A percentile compares a stretch with the other conserved stretches of the same genome.
Conservation (phyloP, 768 basidiomycete species). For the Phaffia tasmanica region DNA sequence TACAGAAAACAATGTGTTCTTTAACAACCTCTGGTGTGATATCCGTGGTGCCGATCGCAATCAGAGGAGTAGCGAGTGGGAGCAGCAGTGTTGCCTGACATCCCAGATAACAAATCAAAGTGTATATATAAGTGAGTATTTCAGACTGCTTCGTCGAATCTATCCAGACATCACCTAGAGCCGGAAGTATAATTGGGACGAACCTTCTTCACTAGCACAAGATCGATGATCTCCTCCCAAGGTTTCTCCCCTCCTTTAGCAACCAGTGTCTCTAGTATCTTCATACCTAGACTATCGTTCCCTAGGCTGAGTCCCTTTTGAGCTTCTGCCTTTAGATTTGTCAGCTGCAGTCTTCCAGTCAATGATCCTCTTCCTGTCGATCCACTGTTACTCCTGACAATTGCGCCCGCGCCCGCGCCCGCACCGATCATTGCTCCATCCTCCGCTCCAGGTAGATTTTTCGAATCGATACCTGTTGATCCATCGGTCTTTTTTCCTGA, state of each 20-base stretch:
- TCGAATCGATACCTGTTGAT: not conserved
- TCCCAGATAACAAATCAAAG: not conserved
- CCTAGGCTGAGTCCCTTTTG: slow-evolving; percentile 34
- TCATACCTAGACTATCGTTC: slow-evolving; percentile 37
- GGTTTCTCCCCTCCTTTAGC: slow-evolving; percentile 35
- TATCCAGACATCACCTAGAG: slow-evolving; percentile 4
- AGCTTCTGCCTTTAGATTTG: slow-evolving; percentile 38
- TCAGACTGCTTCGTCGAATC: not conserved
- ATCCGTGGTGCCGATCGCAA: not conserved
- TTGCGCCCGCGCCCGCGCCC: not conserved
- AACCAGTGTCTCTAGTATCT: slow-evolving; percentile 37
- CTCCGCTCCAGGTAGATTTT: not conserved
- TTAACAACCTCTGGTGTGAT: slow-evolving; percentile 65
- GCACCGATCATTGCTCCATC: not conserved
- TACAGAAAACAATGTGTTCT: slow-evolving; percentile 63
- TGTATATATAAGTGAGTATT: not conserved
- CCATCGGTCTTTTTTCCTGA: too few relatives aligned
- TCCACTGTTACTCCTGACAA: not conserved
- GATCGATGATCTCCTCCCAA: slow-evolving; percentile 35
- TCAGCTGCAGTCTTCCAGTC: slow-evolving; percentile 35
- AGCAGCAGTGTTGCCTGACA: slow-evolving; percentile 66
- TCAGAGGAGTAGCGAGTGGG: slow-evolving; percentile 52
- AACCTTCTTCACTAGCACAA: slow-evolving; percentile 34
- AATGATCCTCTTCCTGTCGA: slow-evolving; percentile 19
- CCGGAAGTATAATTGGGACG: slow-evolving; percentile 10